Evolutionary conservation across 202 grass and related monocot species (phyloP), one percentile per base, ranked within the genome.

Genomic region (Musa balbisiana): DNA sequence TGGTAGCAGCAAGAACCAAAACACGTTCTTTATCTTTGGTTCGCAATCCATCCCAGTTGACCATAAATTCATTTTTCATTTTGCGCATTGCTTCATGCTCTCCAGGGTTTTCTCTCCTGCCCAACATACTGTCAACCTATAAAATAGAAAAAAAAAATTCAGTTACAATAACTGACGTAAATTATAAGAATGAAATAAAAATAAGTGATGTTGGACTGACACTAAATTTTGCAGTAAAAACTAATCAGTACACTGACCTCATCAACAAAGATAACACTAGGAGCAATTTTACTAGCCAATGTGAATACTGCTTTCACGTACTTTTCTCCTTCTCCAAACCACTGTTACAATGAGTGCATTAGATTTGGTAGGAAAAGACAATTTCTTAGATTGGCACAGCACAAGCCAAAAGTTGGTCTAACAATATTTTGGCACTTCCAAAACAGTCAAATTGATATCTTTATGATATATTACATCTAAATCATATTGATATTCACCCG

Each of bases 1-100:
- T 99, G 72, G 95, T 99, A 67, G 95, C 95, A 88, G 91, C 95
- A 66, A 99, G 95, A 81, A 99, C 95, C 72, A 99, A 80, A 68
- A 99, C 95, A 63, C 95, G 88, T 70, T 99, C 95, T 73, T 92
- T 94, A 81, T 92, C 95, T 87, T 99, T 99, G 55, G 95, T 99
- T 33, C 95, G 95, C 59, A 99, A 68, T 5, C 95, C 95, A 73
- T 99, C 95, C 95, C 95, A 99, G 75, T 94, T 95, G 60, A 99
- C 89, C 95, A 99, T 99, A 80, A 99, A 99, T 80, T 99, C 95
- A 78, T 99, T 99, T 84, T 99, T 99, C 95, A 99, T 99, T 84
- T 99, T 99, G 51, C 95, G 88, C 95, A 99, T 99, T 6, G 95
- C 95, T 89, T 99, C 95, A 80, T 99, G 95, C 82, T 99, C 95